Evolutionary conservation across 2,329 filamentous ascomycete species (phyloP), one percentile per base, ranked within the genome.

Genomic region (Fusarium fracticaudum): DNA sequence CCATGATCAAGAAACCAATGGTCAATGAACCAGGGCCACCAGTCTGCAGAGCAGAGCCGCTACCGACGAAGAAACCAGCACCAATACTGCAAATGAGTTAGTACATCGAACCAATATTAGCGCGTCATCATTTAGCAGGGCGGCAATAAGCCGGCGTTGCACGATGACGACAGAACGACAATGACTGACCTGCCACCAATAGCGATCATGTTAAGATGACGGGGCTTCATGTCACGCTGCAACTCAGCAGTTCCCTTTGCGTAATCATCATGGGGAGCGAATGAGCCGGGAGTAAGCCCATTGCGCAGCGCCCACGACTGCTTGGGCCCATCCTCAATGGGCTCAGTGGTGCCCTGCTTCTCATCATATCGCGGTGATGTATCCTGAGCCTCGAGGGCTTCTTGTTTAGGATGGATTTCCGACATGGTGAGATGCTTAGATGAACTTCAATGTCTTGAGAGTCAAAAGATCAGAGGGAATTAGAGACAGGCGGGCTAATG

Each of bases 61-160:
- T 88, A 76, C 89, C 88, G 71, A 91, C 89, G 80, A 90, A 91
- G 84, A 91, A 89, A 81, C 89, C 89, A 69, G 89, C 88, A 78
- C 89, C 89, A 51, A 91, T 91, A 71, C 72, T 75, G 18, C 5
- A 33, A 26, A 7, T 8, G 11, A 18, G 53, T 75, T 37, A 75
- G 69, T 15, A 57, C 47, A 35, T 20, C n/a, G 4, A 4, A 7
- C 12, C 24, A 20, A 29, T 4, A 5, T 17, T 31, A 10, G 45
- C 22, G 26, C 35, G 48, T 61, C 67, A 67, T 55, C 37, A 20
- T 44, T 38, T 45, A 31, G 40, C 8, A 47, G 17, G 35, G 33
- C 54, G 60, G 60, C 31, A 61, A 67, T 71, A 66, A 67, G 48
- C 54, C 67, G 43, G 68, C 7, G 55, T 67, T 55, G 22, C 43